These are phyloP conservation scores for Salix exigua DNA, from an alignment of 345 rosid species.

Conservation along the genomic window DNA sequence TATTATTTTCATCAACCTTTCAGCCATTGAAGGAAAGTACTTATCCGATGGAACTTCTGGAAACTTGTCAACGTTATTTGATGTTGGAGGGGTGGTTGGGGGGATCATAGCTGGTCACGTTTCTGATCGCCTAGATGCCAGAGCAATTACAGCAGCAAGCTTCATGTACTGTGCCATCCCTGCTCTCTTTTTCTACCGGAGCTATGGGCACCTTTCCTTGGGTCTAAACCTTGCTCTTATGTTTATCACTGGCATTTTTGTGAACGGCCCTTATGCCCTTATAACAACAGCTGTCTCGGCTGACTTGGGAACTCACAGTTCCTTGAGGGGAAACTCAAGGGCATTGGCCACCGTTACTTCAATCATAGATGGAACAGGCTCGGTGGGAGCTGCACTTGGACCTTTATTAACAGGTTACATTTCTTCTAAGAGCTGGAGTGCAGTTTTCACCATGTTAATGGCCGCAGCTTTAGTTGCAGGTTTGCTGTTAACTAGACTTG, in stretches of 20 bases:
- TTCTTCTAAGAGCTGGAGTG: constrained; percentile 77
- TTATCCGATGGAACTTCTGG: constrained; percentile 72
- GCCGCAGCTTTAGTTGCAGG: constrained; percentile 80
- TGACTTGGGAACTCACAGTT: constrained; percentile 91
- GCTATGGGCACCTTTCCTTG: constrained; percentile 75
- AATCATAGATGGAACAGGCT: constrained; percentile 95
- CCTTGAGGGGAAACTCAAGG: constrained; percentile 76
- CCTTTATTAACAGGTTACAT: constrained; percentile 87
- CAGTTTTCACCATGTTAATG: constrained; percentile 92
- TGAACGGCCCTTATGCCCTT: constrained; percentile 89
- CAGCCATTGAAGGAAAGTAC: constrained; percentile 85
- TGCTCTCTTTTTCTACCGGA: constrained; percentile 71
- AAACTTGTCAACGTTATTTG: constrained; percentile 81
- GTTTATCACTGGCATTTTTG: constrained; percentile 84
- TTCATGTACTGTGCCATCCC: constrained; percentile 94
- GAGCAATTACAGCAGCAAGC: constrained; percentile 90
- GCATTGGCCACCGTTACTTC: constrained; percentile 98
- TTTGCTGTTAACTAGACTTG: constrained; percentile 67
- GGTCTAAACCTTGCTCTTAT: constrained; percentile 53
- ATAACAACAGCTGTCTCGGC: constrained; percentile 97
- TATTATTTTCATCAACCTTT: background rate
- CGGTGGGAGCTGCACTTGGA: constrained; percentile 96
- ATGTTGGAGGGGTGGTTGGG: constrained; percentile 90
- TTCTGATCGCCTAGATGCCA: constrained; percentile 71
- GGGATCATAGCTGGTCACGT: constrained; percentile 94